These are phyloP conservation scores for Trematosphaeria pertusa DNA, from an alignment of 2,329 filamentous ascomycete genomes.

Conservation along the genomic window DNA sequence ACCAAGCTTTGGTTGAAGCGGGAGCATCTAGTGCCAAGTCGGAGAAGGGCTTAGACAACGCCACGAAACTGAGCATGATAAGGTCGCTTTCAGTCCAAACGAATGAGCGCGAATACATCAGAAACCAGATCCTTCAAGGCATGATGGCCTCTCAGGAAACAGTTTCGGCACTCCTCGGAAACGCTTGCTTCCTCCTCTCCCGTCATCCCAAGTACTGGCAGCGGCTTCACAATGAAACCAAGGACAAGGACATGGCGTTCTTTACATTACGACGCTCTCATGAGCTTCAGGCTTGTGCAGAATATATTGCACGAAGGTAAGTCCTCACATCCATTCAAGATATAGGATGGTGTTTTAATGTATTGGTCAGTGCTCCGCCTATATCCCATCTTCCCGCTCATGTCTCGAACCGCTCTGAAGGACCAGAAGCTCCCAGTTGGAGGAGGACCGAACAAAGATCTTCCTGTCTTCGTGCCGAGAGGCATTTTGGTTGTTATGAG, in stretches of 20 bases:
- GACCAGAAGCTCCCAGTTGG: conserved; percentile 20
- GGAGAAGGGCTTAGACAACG: too few relatives aligned
- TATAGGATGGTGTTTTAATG: too few relatives aligned
- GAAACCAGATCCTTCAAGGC: conserved; percentile 50
- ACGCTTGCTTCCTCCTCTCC: conserved; percentile 31
- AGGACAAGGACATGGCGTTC: conserved; percentile 1
- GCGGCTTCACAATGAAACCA: conserved; percentile 40
- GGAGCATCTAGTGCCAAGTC: too few relatives aligned
- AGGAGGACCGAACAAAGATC: conserved; percentile 11
- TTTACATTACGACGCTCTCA: neutral
- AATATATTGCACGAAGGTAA: neutral
- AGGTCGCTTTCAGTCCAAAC: too few relatives aligned
- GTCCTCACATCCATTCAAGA: too few relatives aligned
- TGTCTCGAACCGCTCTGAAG: conserved; percentile 11
- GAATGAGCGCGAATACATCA: conserved; percentile 43
- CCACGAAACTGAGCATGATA: too few relatives aligned
- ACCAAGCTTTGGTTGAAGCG: conserved; percentile 1
- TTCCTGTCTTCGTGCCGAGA: conserved; percentile 13
- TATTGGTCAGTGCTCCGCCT: conserved; percentile 20
- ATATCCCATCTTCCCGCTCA: conserved; percentile 18
- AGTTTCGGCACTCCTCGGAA: conserved; percentile 29
- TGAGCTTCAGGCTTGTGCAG: neutral
- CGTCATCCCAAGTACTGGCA: conserved; percentile 40
- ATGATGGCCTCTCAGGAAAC: conserved; percentile 37
- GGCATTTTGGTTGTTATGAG: conserved; percentile 35